Base-by-base conservation (phyloP, 768 basidiomycete genomes). In the Glaciozyma martinii region DNA sequence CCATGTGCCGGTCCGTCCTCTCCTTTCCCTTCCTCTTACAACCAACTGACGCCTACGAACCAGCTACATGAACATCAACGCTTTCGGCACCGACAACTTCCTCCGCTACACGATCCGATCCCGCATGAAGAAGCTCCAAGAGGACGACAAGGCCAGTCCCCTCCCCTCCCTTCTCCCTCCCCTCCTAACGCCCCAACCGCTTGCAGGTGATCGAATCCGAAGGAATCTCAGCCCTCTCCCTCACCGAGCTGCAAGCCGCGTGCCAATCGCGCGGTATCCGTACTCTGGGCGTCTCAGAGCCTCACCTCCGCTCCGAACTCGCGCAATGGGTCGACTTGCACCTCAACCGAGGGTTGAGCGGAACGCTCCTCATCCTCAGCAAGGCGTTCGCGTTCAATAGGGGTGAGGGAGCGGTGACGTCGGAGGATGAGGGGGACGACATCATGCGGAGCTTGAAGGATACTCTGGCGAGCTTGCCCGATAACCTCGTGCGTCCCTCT, bases 11-110 rank as follows among this genome's bases (percentile, higher is more conserved):
- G 63, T 71, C 7, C 21, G 66, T 60, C 30, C 1, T n/a, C n/a
- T 8, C 54, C 32, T 19, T 19, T 4, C 21, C 5, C 21, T 2
- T 27, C n/a, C 4, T 21, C 21, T 2, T 3, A 9, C 3, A 21
- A 16, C 1, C 4, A 23, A 12, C 3, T 21, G 19, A 21, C 23
- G 29, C 21, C 3, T 10, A 18, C 18, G 2, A 7, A 25, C 19
- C 53, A 67, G 66, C 46, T 98, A 99, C 76, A 95, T 99, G 91
- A 90, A 88, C 61, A 83, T 98, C 73, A 94, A 98, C 78, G 93
- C 94, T 4, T 99, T 97, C 74, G 95, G 95, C 53, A 98, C 94
- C 21, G 95, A 99, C 78, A 98, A 97, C 78, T 98, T 95, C 79
- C 82, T 99, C 52, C 87, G 94, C 54, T 90, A 90, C 43, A 85